phyloP scores from a whole-genome alignment of 176 grass and related monocot genomes.

The Hordeum marinum region DNA sequence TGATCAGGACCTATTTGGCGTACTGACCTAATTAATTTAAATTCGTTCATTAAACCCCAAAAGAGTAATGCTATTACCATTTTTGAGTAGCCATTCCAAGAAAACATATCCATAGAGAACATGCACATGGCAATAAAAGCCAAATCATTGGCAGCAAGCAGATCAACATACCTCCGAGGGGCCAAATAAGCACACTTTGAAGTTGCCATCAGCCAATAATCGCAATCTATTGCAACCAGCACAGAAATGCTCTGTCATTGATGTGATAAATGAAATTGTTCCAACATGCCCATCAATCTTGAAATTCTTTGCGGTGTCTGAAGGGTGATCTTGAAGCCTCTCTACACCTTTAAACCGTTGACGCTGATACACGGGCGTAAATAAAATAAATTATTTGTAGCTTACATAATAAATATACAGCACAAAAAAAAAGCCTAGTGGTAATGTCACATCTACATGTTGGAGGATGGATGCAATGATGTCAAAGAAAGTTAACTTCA shows the following conservation, averaged over 20 bases:
- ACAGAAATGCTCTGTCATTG: constrained; percentile 98
- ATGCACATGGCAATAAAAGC: neutral
- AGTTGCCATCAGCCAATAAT: constrained; percentile 91
- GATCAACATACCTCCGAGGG: constrained; percentile 73
- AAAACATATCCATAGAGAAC: neutral
- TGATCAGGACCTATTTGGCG: neutral
- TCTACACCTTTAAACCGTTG: constrained; percentile 60
- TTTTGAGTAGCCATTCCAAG: neutral
- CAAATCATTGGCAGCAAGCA: neutral
- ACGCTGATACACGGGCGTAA: constrained; percentile 39
- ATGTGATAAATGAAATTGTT: constrained; percentile 95
- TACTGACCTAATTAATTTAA: constrained; percentile 8
- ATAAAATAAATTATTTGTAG: constrained; percentile 7
- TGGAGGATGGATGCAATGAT: neutral
- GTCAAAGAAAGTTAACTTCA: constrained; percentile 7
- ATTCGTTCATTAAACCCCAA: neutral
- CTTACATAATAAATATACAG: constrained; percentile 19
- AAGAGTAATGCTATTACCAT: neutral
- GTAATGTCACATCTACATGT: neutral
- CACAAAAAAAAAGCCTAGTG: neutral
- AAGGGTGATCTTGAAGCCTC: constrained; percentile 82
- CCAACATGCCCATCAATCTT: constrained; percentile 74
- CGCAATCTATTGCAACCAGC: constrained; percentile 89
- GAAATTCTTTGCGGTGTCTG: constrained; percentile 97
- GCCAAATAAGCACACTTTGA: constrained; percentile 97